Conservation (phyloP, 257 asterid genomes). For the Solanum ahanhuiri region DNA sequence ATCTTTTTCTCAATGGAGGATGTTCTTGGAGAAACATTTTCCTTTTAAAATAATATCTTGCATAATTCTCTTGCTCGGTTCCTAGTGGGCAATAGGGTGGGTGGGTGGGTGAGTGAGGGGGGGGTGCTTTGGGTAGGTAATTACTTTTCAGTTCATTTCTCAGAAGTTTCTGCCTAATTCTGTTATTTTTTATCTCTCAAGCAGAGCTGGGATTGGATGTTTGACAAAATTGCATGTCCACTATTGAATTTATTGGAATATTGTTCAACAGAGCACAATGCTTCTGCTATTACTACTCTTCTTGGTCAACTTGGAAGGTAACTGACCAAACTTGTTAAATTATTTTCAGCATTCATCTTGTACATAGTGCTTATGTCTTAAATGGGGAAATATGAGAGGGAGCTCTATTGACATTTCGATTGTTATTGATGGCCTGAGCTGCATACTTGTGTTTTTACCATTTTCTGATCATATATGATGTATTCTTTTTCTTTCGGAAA, state of each 20-base stretch:
- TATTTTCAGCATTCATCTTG: background rate
- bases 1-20: background rate
- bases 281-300: conserved; percentile 44
- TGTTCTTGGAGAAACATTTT: background rate
- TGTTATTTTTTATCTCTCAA: conserved; percentile 2
- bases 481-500: background rate
- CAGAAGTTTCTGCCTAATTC: background rate
- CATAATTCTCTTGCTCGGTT: background rate
- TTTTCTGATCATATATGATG: background rate
- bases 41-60: background rate
- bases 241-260: conserved; percentile 41
- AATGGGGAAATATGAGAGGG: background rate
- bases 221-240: conserved; percentile 29
- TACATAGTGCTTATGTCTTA: background rate
- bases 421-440: background rate
- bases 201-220: conserved; percentile 90
- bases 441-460: background rate
- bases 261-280: conserved; percentile 24
- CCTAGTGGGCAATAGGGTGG: background rate
- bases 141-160: background rate
- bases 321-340: background rate
- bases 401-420: background rate
- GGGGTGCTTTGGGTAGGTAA: background rate
- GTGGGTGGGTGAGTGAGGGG: background rate
- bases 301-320: conserved; percentile 95